Conservation (phyloP, 2,329 filamentous ascomycete genomes). For the Fusarium temperatum region DNA sequence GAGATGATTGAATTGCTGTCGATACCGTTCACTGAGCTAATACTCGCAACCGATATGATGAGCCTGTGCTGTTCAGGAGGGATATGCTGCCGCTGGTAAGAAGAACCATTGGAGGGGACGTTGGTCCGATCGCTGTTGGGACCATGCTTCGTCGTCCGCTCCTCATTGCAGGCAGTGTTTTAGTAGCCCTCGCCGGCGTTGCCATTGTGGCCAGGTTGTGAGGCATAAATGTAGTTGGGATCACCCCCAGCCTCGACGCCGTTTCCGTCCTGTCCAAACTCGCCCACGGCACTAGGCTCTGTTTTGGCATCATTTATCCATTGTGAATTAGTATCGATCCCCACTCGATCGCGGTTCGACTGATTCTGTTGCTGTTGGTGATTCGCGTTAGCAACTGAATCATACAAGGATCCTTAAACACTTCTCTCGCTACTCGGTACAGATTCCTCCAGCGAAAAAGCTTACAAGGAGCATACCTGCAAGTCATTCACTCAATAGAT, state of each 20-base stretch:
- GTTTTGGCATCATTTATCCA: constrained; percentile 49
- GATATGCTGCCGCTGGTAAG: not conserved
- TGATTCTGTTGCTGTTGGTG: constrained; percentile 52
- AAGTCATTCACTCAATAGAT: not conserved
- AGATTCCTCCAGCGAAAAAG: not conserved
- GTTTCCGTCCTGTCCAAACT: constrained; percentile 55
- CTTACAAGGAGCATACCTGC: not conserved
- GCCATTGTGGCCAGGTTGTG: constrained; percentile 68
- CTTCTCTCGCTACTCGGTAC: not conserved
- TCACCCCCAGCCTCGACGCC: constrained; percentile 53
- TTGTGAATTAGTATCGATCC: constrained; percentile 45
- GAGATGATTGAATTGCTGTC: not conserved
- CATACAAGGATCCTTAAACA: not conserved
- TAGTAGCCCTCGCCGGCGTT: constrained; percentile 64
- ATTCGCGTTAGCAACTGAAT: constrained; percentile 7
- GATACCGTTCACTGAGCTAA: not conserved
- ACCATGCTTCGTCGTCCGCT: not conserved
- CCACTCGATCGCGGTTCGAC: constrained; percentile 51
- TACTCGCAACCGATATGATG: not conserved
- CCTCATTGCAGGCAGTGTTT: not conserved
- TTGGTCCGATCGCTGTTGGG: not conserved
- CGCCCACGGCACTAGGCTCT: constrained; percentile 46
- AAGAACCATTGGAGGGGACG: not conserved
- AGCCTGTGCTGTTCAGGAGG: not conserved
- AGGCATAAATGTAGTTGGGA: constrained; percentile 62